Evolutionary conservation across 495 filamentous ascomycete species (phyloP).

Genomic region (Aspergillus saccharolyticus): DNA sequence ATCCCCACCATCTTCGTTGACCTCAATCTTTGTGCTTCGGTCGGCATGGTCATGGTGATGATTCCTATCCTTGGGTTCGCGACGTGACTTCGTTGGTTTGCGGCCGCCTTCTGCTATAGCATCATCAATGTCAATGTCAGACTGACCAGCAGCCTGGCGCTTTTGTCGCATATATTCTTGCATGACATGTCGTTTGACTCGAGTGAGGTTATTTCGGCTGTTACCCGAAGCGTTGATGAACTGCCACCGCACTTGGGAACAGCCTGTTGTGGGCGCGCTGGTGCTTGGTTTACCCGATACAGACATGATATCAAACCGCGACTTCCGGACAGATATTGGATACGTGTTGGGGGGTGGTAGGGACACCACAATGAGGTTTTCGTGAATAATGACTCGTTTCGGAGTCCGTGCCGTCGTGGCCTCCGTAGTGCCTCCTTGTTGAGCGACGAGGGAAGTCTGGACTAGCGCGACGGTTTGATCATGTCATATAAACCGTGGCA

Average conservation of each 20-base stretch:
- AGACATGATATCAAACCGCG: constrained; percentile 11
- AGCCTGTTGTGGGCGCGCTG: not conserved
- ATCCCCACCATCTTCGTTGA: not conserved
- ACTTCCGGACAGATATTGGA: not conserved
- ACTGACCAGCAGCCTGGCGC: constrained; percentile 19
- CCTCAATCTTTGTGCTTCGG: constrained; percentile 6
- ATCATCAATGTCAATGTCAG: constrained; percentile 8
- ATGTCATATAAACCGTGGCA: not conserved
- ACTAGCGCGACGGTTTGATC: not conserved
- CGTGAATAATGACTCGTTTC: not conserved
- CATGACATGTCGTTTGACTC: constrained; percentile 46
- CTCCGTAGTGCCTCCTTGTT: not conserved
- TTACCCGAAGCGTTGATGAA: constrained; percentile 41
- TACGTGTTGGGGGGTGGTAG: not conserved
- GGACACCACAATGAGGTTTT: not conserved
- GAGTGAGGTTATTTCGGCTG: constrained; percentile 36
- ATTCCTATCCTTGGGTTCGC: constrained; percentile 16
- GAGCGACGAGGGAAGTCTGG: not conserved
- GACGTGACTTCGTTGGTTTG: constrained; percentile 13
- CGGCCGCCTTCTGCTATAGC: constrained; percentile 13
- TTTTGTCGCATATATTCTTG: constrained; percentile 45
- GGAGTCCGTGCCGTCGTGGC: not conserved
- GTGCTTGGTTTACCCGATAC: not conserved
- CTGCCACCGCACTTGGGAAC: constrained; percentile 30
- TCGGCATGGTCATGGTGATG: constrained; percentile 6